Evolutionary conservation across 371 early-diverging fungal genomes (phyloP).

Genomic region (Lichtheimia corymbifera): DNA sequence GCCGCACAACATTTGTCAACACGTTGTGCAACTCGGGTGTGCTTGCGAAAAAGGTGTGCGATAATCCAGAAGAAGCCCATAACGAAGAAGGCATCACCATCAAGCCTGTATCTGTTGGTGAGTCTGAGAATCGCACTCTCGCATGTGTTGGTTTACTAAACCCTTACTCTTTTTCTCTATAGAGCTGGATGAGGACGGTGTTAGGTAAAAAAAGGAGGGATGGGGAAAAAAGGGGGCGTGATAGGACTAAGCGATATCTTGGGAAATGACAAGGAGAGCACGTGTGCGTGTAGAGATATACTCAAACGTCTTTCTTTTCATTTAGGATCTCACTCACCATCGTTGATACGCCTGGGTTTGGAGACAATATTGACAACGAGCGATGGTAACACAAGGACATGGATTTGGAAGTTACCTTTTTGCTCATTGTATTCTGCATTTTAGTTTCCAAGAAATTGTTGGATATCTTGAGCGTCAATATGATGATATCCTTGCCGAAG

Average conservation of each 20-base stretch:
- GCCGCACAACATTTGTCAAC: conserved; percentile 98
- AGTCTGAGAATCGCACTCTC: conserved; percentile 1
- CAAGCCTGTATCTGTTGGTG: conserved; percentile 75
- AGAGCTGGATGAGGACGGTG: conserved; percentile 95
- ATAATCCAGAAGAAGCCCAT: conserved; percentile 82
- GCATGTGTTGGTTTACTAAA: neutral
- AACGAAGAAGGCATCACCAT: conserved; percentile 93
- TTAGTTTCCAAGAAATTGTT: conserved; percentile 78
- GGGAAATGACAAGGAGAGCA: conserved; percentile 11
- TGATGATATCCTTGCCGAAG: conserved; percentile 95
- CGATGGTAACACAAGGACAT: conserved; percentile 47
- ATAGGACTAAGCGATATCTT: neutral
- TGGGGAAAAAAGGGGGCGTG: neutral
- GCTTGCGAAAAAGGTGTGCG: conserved; percentile 69
- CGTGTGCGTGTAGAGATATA: neutral
- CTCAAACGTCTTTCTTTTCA: neutral
- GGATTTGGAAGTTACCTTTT: conserved; percentile 6
- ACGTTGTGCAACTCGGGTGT: conserved; percentile 88
- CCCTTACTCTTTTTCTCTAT: conserved; percentile 14
- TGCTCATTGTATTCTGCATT: neutral
- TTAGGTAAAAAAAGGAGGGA: conserved; percentile 41
- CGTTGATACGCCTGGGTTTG: conserved; percentile 98
- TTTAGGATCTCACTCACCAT: conserved; percentile 75
- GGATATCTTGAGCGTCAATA: conserved; percentile 93
- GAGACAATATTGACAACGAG: conserved; percentile 88